These are phyloP conservation scores for Papiliotrema nemorosa DNA, from an alignment of 1,284 basidiomycete species.

Conservation along the genomic window DNA sequence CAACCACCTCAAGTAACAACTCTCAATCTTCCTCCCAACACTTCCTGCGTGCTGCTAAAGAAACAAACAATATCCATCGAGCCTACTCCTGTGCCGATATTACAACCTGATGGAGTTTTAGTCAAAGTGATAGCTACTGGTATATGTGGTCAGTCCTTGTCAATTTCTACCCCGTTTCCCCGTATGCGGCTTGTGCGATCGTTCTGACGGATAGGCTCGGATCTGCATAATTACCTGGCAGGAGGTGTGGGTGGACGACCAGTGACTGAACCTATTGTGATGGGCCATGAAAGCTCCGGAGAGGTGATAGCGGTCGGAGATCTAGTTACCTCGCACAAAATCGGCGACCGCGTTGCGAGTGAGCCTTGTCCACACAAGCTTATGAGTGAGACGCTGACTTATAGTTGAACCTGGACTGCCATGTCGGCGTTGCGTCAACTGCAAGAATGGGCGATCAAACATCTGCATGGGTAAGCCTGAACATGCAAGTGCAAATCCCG, in stretches of 20 bases:
- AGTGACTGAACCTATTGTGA: conserved; percentile 44
- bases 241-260: conserved; percentile 46
- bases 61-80: conserved; percentile 37
- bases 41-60: conserved; percentile 35
- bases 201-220: conserved; percentile 38
- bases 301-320: conserved; percentile 47
- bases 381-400: not conserved
- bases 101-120: conserved; percentile 46
- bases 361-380: conserved; percentile 7
- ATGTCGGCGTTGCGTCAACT: conserved; percentile 48
- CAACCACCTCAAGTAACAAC: conserved; percentile 35
- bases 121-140: conserved; percentile 41
- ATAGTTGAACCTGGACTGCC: conserved; percentile 59
- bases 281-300: conserved; percentile 48
- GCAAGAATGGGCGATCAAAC: conserved; percentile 71
- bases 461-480: conserved; percentile 33
- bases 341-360: conserved; percentile 54
- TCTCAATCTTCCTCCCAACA: conserved; percentile 36
- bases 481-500: not conserved
- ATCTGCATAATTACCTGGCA: conserved; percentile 42
- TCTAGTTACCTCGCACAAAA: conserved; percentile 41
- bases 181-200: conserved; percentile 6
- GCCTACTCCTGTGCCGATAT: conserved; percentile 33
- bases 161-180: not conserved
- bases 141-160: conserved; percentile 10